phyloP scores from a whole-genome alignment of 331 rosid genomes.

The Telfairia occidentalis region DNA sequence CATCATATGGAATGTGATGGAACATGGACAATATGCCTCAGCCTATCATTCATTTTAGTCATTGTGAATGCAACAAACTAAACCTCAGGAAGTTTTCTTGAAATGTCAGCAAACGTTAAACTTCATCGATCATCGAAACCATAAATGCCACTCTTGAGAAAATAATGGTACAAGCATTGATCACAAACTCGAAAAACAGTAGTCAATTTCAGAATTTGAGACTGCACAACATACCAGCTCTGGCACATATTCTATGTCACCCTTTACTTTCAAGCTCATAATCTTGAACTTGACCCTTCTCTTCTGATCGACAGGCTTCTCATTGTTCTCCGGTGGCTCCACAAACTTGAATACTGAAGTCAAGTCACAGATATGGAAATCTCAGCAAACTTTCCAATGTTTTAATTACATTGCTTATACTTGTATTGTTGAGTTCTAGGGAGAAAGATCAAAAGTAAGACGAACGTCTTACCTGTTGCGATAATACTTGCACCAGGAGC shows the following conservation, averaged over 20 bases:
- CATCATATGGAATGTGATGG: not conserved
- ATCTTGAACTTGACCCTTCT: conserved; percentile 93
- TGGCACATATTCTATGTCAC: conserved; percentile 78
- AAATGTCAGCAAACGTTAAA: not conserved
- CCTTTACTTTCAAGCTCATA: conserved; percentile 93
- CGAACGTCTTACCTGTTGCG: conserved; percentile 60
- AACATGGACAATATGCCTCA: not conserved
- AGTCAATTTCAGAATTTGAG: not conserved
- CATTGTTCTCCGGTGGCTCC: conserved; percentile 85
- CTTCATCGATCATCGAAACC: not conserved
- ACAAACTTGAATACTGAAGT: conserved; percentile 90
- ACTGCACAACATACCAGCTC: conserved; percentile 56
- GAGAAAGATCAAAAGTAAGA: not conserved
- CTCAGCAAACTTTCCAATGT: not conserved
- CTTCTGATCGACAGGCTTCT: conserved; percentile 62
- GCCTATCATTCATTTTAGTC: not conserved
- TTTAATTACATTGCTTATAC: not conserved
- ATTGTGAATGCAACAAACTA: not conserved
- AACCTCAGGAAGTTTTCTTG: not conserved
- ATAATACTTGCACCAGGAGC: conserved; percentile 77
- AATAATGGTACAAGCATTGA: not conserved
- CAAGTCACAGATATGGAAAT: conserved; percentile 17
- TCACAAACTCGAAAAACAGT: not conserved
- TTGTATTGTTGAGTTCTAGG: not conserved
- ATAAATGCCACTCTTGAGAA: not conserved